phyloP scores from a whole-genome alignment of 2,329 filamentous ascomycete genomes.

The Fusarium duplospermum region DNA sequence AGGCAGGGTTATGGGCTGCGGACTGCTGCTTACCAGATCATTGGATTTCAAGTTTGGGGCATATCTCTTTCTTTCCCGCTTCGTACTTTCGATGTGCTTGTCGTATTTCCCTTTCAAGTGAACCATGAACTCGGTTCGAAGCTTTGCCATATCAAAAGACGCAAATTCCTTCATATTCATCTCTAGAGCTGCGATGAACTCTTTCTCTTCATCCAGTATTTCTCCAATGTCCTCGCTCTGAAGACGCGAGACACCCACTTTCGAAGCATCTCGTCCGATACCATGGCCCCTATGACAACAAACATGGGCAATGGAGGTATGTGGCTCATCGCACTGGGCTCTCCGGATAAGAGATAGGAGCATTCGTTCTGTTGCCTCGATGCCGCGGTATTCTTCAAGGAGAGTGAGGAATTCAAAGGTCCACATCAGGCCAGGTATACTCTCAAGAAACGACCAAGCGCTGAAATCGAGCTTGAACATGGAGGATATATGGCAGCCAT shows the following conservation, averaged over 20 bases:
- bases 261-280: fast-evolving
- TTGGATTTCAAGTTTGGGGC: fast-evolving
- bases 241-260: neutral
- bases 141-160: neutral
- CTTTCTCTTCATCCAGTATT: neutral
- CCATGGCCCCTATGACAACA: neutral
- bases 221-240: neutral
- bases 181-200: neutral
- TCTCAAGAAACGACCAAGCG: neutral
- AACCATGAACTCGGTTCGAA: neutral
- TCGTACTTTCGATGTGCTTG: neutral
- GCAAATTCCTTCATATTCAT: neutral
- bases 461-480: neutral
- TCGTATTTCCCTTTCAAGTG: neutral
- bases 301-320: neutral
- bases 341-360: neutral
- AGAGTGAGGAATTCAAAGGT: neutral
- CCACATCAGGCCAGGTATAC: neutral
- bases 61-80: neutral
- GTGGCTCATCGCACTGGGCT: neutral
- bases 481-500: neutral
- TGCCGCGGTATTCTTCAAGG: neutral
- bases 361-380: neutral
- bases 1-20: too few relatives aligned
- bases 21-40: neutral